A percentile compares a stretch with the other conserved stretches of the same genome.
Conservation (phyloP, 202 grass and related monocot genomes). For the Bolboschoenoplectus hybrid region DNA sequence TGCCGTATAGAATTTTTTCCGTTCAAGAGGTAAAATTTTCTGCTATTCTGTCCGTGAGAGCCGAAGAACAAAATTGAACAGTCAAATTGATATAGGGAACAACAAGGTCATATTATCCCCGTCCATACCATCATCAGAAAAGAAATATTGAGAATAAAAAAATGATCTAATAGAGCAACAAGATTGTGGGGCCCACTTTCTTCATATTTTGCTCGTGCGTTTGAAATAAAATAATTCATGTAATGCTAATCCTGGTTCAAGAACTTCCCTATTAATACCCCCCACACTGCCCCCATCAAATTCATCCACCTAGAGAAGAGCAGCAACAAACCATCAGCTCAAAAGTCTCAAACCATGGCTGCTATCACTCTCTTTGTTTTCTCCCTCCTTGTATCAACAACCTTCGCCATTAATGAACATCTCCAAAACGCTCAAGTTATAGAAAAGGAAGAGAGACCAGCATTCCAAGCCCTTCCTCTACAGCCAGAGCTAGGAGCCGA, state of each 20-base stretch:
- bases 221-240: no score
- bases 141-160: no score
- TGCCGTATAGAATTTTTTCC: no score
- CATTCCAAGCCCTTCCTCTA: neutral
- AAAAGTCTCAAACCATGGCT: conserved; percentile 11
- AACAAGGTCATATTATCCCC: no score
- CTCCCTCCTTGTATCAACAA: conserved; percentile 32
- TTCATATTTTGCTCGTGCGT: no score
- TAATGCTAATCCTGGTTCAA: neutral
- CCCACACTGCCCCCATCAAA: neutral
- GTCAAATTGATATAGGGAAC: no score
- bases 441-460: conserved; percentile 4
- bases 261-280: neutral
- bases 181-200: no score
- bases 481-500: neutral
- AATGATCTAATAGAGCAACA: no score
- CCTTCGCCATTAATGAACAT: neutral
- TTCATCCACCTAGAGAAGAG: neutral
- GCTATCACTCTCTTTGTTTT: conserved; percentile 27
- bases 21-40: no score
- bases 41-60: no score
- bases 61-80: no score
- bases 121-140: no score
- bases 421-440: neutral
- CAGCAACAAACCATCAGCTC: neutral